A percentile compares a stretch with the other conserved stretches of the same genome.
Conservation (phyloP, 345 rosid genomes). For the Brassica carinata region DNA sequence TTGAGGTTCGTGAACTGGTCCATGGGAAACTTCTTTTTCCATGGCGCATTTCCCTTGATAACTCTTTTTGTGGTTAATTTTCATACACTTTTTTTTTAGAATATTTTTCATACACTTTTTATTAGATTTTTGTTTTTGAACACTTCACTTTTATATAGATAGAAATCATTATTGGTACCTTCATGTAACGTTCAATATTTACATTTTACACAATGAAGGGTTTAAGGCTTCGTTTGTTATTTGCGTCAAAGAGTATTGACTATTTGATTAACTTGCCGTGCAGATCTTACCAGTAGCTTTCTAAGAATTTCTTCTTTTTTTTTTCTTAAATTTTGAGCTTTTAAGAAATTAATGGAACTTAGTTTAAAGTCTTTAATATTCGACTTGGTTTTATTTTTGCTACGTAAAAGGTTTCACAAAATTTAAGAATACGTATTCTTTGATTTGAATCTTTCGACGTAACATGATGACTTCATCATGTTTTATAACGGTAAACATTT, state of each 20-base stretch:
- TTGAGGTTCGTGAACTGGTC: slow-evolving; percentile 17
- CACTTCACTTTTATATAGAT: not conserved
- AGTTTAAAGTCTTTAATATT: not conserved
- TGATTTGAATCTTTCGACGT: not conserved
- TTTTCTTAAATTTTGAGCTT: too few relatives aligned
- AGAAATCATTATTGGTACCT: not conserved
- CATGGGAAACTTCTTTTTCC: not conserved
- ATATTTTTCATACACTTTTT: not conserved
- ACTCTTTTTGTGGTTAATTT: slow-evolving; percentile 11
- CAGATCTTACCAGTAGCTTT: too few relatives aligned
- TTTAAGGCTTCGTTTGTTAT: not conserved
- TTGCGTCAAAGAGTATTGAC: not conserved
- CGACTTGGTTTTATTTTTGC: not conserved
- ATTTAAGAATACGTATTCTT: not conserved
- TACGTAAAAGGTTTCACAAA: not conserved
- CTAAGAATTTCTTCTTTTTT: not conserved
- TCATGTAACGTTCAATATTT: not conserved
- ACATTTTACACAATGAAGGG: not conserved
- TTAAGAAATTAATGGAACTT: not conserved
- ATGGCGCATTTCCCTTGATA: not conserved
- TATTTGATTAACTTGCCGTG: not conserved
- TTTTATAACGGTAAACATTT: slow-evolving; percentile 26
- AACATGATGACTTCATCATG: slow-evolving; percentile 6
- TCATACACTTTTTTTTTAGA: not conserved
- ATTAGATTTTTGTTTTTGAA: too few relatives aligned